Evolutionary conservation across 208 protist species (phyloP).

Genomic region (Giardia duodenalis): DNA sequence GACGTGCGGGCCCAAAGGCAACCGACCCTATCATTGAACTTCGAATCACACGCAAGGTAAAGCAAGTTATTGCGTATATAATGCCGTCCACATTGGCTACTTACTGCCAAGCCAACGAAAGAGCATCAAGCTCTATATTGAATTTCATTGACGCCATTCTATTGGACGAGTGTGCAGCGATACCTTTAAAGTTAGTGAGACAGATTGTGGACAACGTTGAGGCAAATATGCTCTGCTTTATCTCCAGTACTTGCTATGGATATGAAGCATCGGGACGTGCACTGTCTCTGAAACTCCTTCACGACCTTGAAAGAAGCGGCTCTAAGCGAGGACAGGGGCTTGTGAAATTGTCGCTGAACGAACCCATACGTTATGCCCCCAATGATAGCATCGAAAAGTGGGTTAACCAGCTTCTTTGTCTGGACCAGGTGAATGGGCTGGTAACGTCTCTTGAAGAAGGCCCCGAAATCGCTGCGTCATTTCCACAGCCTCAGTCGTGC

Average conservation of each 20-base stretch:
- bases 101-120: not conserved
- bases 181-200: constrained; percentile 81
- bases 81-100: not conserved
- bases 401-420: constrained; percentile 90
- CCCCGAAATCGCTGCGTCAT: constrained; percentile 63
- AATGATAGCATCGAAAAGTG: constrained; percentile 81
- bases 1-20: not conserved
- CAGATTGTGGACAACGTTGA: constrained; percentile 55
- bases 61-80: constrained; percentile 94
- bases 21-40: constrained; percentile 67
- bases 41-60: constrained; percentile 80
- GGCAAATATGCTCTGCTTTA: constrained; percentile 65
- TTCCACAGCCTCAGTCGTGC: constrained; percentile 54
- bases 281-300: constrained; percentile 95
- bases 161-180: constrained; percentile 97
- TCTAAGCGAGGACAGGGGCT: not conserved
- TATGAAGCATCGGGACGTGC: constrained; percentile 79
- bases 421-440: constrained; percentile 60
- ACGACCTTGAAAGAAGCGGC: constrained; percentile 60
- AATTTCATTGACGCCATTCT: constrained; percentile 56
- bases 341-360: constrained; percentile 67
- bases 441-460: not conserved
- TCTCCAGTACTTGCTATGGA: constrained; percentile 94
- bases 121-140: not conserved
- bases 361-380: constrained; percentile 87